A percentile compares a stretch with the other conserved stretches of the same genome.
These are phyloP conservation scores for Spiraea crenata DNA, from an alignment of 331 rosid species.

Conservation along the genomic window DNA sequence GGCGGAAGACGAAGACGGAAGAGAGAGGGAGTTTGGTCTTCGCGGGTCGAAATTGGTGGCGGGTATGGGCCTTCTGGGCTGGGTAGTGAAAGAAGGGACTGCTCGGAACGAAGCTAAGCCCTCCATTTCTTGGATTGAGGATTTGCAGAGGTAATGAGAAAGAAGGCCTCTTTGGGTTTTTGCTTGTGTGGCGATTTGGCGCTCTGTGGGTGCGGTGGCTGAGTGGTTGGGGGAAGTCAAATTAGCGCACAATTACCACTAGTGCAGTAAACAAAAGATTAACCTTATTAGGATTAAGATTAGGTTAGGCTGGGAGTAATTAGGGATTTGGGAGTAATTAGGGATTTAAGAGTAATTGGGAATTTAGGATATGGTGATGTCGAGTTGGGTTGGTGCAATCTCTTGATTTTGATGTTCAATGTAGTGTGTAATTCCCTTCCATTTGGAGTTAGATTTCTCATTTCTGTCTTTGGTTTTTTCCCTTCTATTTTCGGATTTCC, in stretches of 20 bases:
- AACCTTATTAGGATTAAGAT: background rate
- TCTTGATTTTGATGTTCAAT: no score
- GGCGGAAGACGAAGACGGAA: constrained; percentile 31
- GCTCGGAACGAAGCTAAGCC: constrained; percentile 47
- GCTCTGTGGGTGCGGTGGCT: background rate
- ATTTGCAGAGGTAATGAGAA: background rate
- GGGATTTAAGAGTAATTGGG: background rate
- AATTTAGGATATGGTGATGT: no score
- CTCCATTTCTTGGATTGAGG: constrained; percentile 41
- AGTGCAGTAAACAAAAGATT: no score
- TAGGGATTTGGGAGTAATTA: background rate
- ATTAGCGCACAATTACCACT: background rate
- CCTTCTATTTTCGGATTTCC: no score
- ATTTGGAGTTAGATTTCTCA: no score
- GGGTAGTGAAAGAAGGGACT: constrained; percentile 40
- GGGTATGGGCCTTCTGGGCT: constrained; percentile 28
- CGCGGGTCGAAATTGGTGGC: constrained; percentile 26
- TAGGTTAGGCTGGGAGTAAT: no score
- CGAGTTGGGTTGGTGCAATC: no score
- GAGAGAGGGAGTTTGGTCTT: constrained; percentile 25
- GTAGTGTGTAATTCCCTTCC: no score
- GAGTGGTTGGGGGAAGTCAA: background rate
- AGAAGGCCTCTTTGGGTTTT: background rate
- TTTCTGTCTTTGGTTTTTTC: no score
- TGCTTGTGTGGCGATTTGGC: background rate